Base-by-base conservation (phyloP, 108 stramenopile genomes). In the Fistulifera solaris region DNA sequence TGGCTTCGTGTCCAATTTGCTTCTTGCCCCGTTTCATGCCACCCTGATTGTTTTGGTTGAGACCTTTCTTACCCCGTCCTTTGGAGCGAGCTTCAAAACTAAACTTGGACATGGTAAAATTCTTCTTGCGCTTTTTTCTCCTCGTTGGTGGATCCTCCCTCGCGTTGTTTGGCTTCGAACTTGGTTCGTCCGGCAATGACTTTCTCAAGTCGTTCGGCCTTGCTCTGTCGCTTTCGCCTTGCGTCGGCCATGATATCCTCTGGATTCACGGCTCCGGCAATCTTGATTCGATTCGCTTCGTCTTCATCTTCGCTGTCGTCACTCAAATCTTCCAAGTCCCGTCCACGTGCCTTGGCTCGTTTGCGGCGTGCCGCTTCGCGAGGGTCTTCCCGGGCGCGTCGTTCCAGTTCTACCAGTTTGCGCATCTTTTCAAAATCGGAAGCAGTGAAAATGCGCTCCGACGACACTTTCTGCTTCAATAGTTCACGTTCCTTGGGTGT, bases 61-160 rank as follows among this genome's bases (percentile, higher is more conserved):
- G 54, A 22, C 59, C 67, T 11, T 66, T 66, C 58, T 87, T 85
- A 8, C 63, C 73, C 14, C 77, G 64, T 22, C 66, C 64, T 54
- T 87, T 87, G 38, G 71, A 58, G 48, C 85, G 72, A 16, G 79
- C 68, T 15, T 54, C 52, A 51, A 62, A 67, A 40, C 83, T 76
- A 31, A 70, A 75, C 54, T 85, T 86, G 22, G 76, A 63, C 94
- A 96, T 96, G 26, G 75, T 42, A 52, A 89, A 96, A 62, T 87
- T 94, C 83, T 96, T 96, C 50, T 72, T 86, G 41, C 92, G 67
- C 55, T 65, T 68, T 8, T 72, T 96, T 96, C 66, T 96, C 94
- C 10, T 72, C 82, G 63, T 96, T 96, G 23, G 92, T 96, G 18
- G 81, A 80, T 40, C 94, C 94, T 41, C 94, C 94, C 23, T 70